A percentile compares a stretch with the other conserved stretches of the same genome.
phyloP scores from a whole-genome alignment of 108 stramenopile genomes.

The Cyclotella baltica region DNA sequence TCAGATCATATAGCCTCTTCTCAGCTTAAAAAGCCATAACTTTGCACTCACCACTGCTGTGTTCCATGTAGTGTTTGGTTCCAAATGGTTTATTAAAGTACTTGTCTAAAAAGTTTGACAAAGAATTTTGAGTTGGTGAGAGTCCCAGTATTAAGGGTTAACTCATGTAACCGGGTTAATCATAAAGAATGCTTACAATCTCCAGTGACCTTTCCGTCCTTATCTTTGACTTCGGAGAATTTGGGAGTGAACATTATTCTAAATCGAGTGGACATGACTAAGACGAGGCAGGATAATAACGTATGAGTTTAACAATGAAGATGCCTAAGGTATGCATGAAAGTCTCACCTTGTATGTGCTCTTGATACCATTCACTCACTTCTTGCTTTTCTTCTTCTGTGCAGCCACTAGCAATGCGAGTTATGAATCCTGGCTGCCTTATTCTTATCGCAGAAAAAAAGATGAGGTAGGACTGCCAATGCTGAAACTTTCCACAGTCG shows the following conservation, averaged over 20 bases:
- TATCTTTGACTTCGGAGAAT: slow-evolving; percentile 65
- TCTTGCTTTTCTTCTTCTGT: slow-evolving; percentile 49
- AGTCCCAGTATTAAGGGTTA: too few relatives aligned
- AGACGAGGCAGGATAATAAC: slow-evolving; percentile 24
- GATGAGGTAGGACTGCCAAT: slow-evolving; percentile 94
- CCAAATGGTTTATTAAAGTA: slow-evolving; percentile 94
- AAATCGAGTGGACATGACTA: slow-evolving; percentile 58
- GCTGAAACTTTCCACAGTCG: slow-evolving; percentile 87
- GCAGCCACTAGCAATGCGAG: slow-evolving; percentile 92
- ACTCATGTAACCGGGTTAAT: not conserved
- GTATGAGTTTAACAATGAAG: slow-evolving; percentile 14
- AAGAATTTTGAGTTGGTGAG: too few relatives aligned
- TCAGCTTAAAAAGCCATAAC: too few relatives aligned
- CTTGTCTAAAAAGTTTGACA: slow-evolving; percentile 70
- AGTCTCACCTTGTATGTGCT: not conserved
- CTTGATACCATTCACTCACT: slow-evolving; percentile 39
- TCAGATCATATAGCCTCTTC: too few relatives aligned
- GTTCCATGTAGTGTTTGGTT: slow-evolving; percentile 81
- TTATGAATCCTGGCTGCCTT: slow-evolving; percentile 87
- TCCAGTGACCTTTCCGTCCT: slow-evolving; percentile 44
- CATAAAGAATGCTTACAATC: slow-evolving; percentile 76
- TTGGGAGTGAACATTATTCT: slow-evolving; percentile 82
- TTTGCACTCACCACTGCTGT: slow-evolving; percentile 27
- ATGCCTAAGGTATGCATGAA: not conserved
- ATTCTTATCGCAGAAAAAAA: slow-evolving; percentile 83